Percentiles rank a stretch among this genome's conserved stretches.
Evolutionary conservation across 768 basidiomycete genomes (phyloP).

Genomic region (Clavaria fumosa): DNA sequence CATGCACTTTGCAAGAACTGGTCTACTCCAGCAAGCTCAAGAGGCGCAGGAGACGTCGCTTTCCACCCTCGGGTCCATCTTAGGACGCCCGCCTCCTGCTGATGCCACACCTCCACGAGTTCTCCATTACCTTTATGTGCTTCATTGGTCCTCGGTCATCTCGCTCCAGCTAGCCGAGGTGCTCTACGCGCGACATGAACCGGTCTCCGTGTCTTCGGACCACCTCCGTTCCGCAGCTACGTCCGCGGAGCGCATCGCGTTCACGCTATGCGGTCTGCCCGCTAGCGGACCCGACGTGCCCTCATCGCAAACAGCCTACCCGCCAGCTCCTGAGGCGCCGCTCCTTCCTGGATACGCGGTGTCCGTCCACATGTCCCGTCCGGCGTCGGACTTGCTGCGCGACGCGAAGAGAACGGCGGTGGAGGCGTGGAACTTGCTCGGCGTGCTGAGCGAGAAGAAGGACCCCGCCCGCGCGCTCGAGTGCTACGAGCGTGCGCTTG

Average conservation of each 20-base stretch:
- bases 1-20: constrained; percentile 47
- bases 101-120: constrained; percentile 38
- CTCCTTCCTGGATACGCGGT: constrained; percentile 30
- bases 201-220: constrained; percentile 32
- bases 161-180: constrained; percentile 66
- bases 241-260: constrained; percentile 50
- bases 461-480: constrained; percentile 29
- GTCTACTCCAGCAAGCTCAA: constrained; percentile 39
- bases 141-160: constrained; percentile 61
- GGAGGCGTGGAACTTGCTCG: constrained; percentile 63
- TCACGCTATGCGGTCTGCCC: constrained; percentile 32
- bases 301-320: constrained; percentile 11
- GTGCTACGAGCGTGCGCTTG: constrained; percentile 56
- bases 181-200: constrained; percentile 31
- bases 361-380: constrained; percentile 35
- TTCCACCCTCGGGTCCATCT: constrained; percentile 36
- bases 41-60: constrained; percentile 41
- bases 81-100: constrained; percentile 27
- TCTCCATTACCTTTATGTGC: constrained; percentile 48
- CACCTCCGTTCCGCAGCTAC: constrained; percentile 47
- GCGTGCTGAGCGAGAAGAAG: constrained; percentile 32
- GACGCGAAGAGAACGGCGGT: constrained; percentile 58
- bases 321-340: constrained; percentile 15
- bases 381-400: constrained; percentile 43
- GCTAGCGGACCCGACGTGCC: constrained; percentile 21